Base-by-base conservation (phyloP, 345 rosid genomes). In the Geranium brycei region DNA sequence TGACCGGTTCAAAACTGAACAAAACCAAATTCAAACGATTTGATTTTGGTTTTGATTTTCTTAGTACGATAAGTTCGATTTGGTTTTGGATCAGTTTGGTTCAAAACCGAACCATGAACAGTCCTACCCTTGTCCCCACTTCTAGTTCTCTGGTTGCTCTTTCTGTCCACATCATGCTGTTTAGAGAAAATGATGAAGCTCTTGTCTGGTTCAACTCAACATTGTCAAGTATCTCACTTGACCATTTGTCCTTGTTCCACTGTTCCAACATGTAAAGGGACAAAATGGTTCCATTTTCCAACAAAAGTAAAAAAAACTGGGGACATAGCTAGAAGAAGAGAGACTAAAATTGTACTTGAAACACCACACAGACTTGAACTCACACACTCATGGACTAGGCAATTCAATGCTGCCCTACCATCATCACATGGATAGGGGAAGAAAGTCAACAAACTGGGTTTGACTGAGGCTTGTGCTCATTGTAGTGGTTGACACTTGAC, bases 381-480 rank as follows among this genome's bases (percentile, higher is more conserved):
- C 28, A 23, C 28, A 23, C 28, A 23, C 28, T 23, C 28, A 23
- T 4, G 11, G 53, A 65, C 59, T 72, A 67, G 31, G 70, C 71
- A 69, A 68, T 73, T 59, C 62, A 38, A 59, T 63, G 47, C 64
- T 67, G 64, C 11, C 53, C 58, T 55, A 61, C 72, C 66, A 47
- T 73, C 40, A 62, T 72, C 87, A 79, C 87, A 80, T 80, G 87
- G 74, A 41, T 47, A 47, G 53, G 53, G 91, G 88, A 63, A 86
- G 79, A 72, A 83, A 86, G 80, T 86, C 87, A 62, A 83, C 72
- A 62, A 64, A 83, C 71, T 79, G 78, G 77, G 60, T 64, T 64
- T 79, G 75, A 63, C 67, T 78, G 72, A 72, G 69, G 59, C 61
- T 80, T 61, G 74, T 62, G 59, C 77, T 79, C 55, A 76, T 60